Conservation (phyloP, 352 stramenopile species). For the Phytopythium cucurbitacearum region DNA sequence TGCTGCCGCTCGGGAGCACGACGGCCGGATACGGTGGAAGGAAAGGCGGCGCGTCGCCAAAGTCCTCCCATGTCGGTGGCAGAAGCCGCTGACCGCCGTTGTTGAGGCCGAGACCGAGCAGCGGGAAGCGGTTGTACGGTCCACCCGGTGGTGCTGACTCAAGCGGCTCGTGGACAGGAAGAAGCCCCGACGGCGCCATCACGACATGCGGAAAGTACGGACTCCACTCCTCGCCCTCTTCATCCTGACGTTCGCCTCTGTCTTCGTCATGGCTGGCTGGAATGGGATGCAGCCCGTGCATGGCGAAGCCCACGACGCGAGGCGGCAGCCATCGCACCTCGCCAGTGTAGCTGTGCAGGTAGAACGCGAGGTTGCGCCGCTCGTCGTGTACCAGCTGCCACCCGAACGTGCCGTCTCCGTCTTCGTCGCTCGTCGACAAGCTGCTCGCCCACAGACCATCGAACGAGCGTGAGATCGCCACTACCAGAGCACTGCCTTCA, state of each 20-base stretch:
- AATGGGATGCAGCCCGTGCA: constrained; percentile 37
- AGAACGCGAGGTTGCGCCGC: constrained; percentile 45
- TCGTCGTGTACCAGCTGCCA: constrained; percentile 52
- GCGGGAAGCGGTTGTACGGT: constrained; percentile 47
- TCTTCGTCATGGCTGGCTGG: constrained; percentile 8
- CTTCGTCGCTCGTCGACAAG: not conserved
- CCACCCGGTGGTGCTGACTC: constrained; percentile 15
- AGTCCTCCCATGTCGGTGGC: constrained; percentile 62
- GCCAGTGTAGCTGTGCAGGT: constrained; percentile 63
- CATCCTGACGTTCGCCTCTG: not conserved
- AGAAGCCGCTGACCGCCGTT: constrained; percentile 22
- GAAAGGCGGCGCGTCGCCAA: constrained; percentile 39
- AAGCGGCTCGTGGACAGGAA: constrained; percentile 30
- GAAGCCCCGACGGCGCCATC: constrained; percentile 49
- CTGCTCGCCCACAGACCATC: too few species aligned
- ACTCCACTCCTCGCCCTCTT: constrained; percentile 26
- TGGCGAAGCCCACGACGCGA: constrained; percentile 42
- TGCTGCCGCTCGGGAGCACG: constrained; percentile 15
- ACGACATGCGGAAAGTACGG: constrained; percentile 54
- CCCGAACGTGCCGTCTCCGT: constrained; percentile 38
- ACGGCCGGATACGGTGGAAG: constrained; percentile 53
- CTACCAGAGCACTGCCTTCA: too few species aligned
- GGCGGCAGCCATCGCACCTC: constrained; percentile 68
- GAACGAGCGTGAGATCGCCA: too few species aligned
- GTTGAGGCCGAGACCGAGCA: constrained; percentile 11